Conservation (phyloP, 345 rosid species). For the Rhodomyrtus tomentosa region DNA sequence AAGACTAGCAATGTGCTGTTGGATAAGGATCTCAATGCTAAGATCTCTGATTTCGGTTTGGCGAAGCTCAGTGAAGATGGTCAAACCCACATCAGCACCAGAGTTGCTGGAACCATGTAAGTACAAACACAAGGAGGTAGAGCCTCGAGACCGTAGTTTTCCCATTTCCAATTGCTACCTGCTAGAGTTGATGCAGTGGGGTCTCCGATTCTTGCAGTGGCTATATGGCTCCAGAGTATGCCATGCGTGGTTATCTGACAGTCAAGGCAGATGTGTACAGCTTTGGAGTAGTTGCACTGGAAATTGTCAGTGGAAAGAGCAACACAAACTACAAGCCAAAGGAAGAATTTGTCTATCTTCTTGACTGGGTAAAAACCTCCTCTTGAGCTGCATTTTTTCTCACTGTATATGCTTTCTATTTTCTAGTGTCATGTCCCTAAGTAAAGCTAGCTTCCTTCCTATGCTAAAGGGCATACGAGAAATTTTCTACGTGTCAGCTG, state of each 20-base stretch:
- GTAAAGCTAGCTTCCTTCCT: background rate
- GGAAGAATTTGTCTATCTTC: constrained; percentile 72
- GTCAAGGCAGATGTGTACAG: constrained; percentile 48
- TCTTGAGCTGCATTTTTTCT: background rate
- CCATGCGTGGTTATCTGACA: constrained; percentile 79
- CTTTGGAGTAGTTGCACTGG: constrained; percentile 46
- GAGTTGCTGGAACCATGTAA: constrained; percentile 86
- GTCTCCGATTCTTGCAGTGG: constrained; percentile 22
- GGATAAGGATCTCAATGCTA: constrained; percentile 68
- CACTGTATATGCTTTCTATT: background rate
- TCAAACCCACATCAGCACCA: constrained; percentile 75
- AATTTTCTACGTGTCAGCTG: no score
- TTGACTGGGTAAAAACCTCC: constrained; percentile 53
- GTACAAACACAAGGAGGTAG: background rate
- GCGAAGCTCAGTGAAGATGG: constrained; percentile 83
- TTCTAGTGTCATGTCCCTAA: background rate
- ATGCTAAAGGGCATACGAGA: no score
- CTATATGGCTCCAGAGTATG: constrained; percentile 64
- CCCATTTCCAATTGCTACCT: background rate
- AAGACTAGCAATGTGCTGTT: constrained; percentile 87
- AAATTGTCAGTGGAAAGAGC: constrained; percentile 59
- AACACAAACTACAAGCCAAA: constrained; percentile 66
- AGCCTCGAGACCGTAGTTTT: background rate
- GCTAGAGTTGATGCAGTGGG: background rate
- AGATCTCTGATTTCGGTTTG: constrained; percentile 88